A percentile compares a stretch with the other conserved stretches of the same genome.
Evolutionary conservation across 345 rosid genomes (phyloP).

Genomic region (Citrus hindsii): DNA sequence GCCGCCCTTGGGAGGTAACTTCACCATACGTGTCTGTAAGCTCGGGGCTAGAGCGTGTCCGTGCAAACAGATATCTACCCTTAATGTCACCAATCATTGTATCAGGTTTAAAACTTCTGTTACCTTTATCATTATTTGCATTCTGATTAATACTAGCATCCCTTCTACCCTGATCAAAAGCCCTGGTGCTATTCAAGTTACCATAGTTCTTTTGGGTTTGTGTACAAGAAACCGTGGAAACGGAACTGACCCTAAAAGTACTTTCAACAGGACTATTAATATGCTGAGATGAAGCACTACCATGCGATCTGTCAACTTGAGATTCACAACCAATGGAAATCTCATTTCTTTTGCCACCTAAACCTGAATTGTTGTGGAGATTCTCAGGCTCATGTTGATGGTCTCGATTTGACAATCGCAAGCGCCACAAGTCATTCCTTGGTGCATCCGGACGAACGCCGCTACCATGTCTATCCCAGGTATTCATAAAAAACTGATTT

Average conservation of each 20-base stretch:
- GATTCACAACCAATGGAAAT: slow-evolving; percentile 28
- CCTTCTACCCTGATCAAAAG: slow-evolving; percentile 36
- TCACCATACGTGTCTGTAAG: slow-evolving; percentile 67
- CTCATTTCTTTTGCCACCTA: slow-evolving; percentile 39
- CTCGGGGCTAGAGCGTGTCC: slow-evolving; percentile 97
- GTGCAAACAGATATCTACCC: slow-evolving; percentile 65
- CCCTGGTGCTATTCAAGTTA: slow-evolving; percentile 26
- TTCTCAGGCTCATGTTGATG: slow-evolving; percentile 38
- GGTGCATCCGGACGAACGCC: slow-evolving; percentile 94
- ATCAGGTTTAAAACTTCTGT: slow-evolving; percentile 54
- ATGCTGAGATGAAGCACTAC: slow-evolving; percentile 36
- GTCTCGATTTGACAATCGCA: slow-evolving; percentile 41
- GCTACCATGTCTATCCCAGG: slow-evolving; percentile 97
- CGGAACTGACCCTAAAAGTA: slow-evolving; percentile 30
- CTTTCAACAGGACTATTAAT: slow-evolving; percentile 36
- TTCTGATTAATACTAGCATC: slow-evolving; percentile 47
- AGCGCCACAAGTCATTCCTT: slow-evolving; percentile 41
- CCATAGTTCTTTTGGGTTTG: slow-evolving; percentile 45
- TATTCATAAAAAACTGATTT: slow-evolving; percentile 82
- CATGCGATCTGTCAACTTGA: slow-evolving; percentile 34
- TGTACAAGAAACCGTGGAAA: slow-evolving; percentile 32
- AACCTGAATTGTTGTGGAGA: slow-evolving; percentile 36
- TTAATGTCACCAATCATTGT: slow-evolving; percentile 40
- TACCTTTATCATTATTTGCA: slow-evolving; percentile 37
- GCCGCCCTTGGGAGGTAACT: slow-evolving; percentile 47